Conservation (phyloP, 1,284 basidiomycete species). For the Butyriboletus appendiculatus region DNA sequence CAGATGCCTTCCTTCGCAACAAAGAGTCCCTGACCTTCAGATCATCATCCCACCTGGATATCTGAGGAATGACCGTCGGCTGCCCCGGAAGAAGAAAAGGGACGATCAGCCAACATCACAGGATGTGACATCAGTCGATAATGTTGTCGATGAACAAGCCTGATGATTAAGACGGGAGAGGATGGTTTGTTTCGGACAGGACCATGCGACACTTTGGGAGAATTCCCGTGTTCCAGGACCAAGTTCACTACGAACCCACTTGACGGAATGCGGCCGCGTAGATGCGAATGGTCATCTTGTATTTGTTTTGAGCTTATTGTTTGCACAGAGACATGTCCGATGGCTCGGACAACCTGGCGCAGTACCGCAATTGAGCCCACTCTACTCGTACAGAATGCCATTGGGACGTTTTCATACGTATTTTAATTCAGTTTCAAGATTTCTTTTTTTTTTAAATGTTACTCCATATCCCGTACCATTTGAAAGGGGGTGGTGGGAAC, state of each 20-base stretch:
- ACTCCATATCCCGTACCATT: too few species aligned
- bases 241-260: background rate
- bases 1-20: constrained; percentile 21
- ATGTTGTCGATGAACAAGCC: background rate
- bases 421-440: too few species aligned
- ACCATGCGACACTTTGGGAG: background rate
- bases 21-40: constrained; percentile 22
- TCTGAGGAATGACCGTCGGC: constrained; percentile 36
- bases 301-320: background rate
- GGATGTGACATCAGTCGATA: background rate
- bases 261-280: background rate
- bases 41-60: constrained; percentile 21
- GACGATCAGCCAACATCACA: background rate
- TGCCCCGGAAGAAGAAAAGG: constrained; percentile 27
- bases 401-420: too few species aligned
- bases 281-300: background rate
- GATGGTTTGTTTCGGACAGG: background rate
- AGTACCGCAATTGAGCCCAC: too few species aligned
- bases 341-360: background rate
- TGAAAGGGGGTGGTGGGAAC: too few species aligned
- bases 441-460: too few species aligned
- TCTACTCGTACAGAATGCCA: too few species aligned
- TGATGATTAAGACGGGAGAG: background rate
- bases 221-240: background rate
- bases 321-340: background rate